Conservation (phyloP, 148 eudicot genomes). For the Arctostaphylos glauca region DNA sequence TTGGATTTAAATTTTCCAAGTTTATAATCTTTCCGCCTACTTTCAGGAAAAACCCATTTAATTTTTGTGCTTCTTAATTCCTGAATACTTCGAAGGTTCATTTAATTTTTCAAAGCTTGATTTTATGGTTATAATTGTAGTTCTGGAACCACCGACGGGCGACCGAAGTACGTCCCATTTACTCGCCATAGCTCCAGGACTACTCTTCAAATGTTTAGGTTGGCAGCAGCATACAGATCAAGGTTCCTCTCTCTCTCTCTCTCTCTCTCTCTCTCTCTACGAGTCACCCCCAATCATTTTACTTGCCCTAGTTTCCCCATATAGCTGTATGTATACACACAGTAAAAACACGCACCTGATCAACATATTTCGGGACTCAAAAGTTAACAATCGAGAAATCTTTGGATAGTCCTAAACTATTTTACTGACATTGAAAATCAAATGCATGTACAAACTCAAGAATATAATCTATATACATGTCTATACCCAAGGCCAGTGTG, state of each 20-base stretch:
- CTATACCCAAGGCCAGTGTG: too few relatives aligned
- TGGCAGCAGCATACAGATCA: constrained; percentile 78
- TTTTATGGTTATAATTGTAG: constrained; percentile 24
- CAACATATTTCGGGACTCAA: too few relatives aligned
- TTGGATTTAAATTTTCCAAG: too few relatives aligned
- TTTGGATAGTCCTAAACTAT: too few relatives aligned
- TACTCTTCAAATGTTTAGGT: constrained; percentile 57
- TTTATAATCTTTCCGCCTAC: not conserved
- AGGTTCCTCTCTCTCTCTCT: constrained; percentile 40
- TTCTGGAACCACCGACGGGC: constrained; percentile 84
- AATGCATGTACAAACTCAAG: too few relatives aligned
- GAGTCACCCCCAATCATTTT: not conserved
- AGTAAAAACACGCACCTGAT: too few relatives aligned
- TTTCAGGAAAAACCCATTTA: not conserved
- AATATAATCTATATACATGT: too few relatives aligned
- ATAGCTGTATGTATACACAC: too few relatives aligned
- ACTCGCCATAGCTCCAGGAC: constrained; percentile 64
- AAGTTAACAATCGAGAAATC: too few relatives aligned
- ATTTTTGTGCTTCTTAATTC: not conserved
- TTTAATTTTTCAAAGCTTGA: not conserved
- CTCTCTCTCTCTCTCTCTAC: too few relatives aligned
- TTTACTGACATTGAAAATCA: too few relatives aligned
- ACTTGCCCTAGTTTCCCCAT: not conserved
- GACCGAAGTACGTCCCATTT: constrained; percentile 72
- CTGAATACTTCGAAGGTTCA: not conserved